Conservation (phyloP, 2,329 filamentous ascomycete species). For the Aspergillus melleus region DNA sequence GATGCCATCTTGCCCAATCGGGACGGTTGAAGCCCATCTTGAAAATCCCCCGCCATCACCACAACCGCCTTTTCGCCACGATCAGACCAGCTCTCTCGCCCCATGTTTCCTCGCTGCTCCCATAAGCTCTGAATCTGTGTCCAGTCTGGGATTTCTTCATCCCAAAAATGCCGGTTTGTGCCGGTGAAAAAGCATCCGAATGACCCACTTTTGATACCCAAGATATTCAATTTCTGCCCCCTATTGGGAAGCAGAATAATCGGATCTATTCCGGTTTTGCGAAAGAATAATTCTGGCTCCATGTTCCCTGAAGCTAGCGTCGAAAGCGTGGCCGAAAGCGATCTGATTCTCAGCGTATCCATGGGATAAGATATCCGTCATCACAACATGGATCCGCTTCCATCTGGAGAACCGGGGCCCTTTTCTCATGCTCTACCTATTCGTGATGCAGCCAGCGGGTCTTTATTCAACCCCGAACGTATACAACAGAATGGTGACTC, state of each 20-base stretch:
- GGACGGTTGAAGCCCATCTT: neutral
- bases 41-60: neutral
- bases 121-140: too few species aligned
- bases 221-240: too few species aligned
- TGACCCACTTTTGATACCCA: too few species aligned
- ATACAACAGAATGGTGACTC: neutral
- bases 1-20: conserved; percentile 2
- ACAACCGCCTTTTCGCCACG: neutral
- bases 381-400: conserved; percentile 25
- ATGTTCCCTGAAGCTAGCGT: neutral
- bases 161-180: too few species aligned
- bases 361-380: neutral
- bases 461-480: neutral
- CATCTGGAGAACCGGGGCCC: conserved; percentile 4
- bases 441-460: neutral
- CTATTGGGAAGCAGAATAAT: too few species aligned
- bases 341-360: neutral
- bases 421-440: conserved; percentile 9
- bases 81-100: neutral
- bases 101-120: too few species aligned
- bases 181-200: too few species aligned
- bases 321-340: neutral
- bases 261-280: neutral
- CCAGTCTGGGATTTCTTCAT: too few species aligned
- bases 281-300: neutral